phyloP scores from a whole-genome alignment of 1,284 basidiomycete species.

The Trichosporon sp. region DNA sequence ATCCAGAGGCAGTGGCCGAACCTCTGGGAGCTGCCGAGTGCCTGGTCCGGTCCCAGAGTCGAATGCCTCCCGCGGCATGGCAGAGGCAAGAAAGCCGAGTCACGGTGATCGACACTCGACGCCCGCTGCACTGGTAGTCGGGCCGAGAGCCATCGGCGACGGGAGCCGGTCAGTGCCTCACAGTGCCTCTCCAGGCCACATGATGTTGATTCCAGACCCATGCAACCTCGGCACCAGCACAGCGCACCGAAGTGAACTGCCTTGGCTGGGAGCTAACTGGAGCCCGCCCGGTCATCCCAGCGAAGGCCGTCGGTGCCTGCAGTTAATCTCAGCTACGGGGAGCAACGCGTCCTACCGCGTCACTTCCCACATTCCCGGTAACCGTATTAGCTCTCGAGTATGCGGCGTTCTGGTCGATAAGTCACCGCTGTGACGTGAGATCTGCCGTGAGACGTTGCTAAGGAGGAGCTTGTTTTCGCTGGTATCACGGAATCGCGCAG shows the following conservation, averaged over 20 bases:
- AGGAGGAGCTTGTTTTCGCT: neutral
- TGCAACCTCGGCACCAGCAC: neutral
- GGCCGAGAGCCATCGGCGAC: neutral
- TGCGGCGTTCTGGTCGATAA: neutral
- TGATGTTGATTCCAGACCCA: neutral
- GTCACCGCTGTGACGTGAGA: neutral
- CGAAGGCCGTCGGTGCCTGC: neutral
- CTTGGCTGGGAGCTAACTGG: no score
- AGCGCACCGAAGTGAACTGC: no score
- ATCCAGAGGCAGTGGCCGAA: neutral
- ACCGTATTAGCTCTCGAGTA: neutral
- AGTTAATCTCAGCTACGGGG: neutral
- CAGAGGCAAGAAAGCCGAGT: neutral
- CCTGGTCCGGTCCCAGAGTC: neutral
- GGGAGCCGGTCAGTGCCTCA: no score
- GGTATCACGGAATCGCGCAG: neutral
- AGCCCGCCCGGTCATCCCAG: neutral
- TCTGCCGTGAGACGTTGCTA: neutral
- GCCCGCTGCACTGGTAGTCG: neutral
- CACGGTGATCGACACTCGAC: neutral
- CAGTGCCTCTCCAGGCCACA: neutral
- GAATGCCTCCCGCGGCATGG: neutral
- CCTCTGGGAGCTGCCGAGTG: neutral
- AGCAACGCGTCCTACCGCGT: neutral
- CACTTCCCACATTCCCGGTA: neutral